Conservation (phyloP, 176 grass and related monocot species). For the Aegilops longissima region DNA sequence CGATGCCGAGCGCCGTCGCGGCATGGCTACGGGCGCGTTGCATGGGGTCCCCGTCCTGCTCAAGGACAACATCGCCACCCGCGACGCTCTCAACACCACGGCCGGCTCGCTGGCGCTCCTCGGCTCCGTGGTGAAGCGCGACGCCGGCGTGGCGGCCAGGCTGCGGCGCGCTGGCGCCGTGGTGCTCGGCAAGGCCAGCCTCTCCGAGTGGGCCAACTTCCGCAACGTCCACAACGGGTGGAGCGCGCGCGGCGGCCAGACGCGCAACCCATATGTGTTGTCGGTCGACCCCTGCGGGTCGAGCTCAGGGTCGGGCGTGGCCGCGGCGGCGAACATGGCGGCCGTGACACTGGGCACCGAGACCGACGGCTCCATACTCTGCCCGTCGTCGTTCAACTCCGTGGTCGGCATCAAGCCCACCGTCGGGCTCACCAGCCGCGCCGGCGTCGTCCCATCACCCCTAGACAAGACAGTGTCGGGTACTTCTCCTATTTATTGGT, state of each 20-base stretch:
- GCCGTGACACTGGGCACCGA: conserved; percentile 60
- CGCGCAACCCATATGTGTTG: conserved; percentile 54
- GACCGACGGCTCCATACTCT: conserved; percentile 57
- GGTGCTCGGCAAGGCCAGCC: conserved; percentile 63
- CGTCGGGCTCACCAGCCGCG: conserved; percentile 49
- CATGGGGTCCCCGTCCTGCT: conserved; percentile 61
- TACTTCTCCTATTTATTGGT: not conserved
- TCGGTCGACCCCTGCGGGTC: conserved; percentile 34
- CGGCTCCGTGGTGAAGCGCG: conserved; percentile 38
- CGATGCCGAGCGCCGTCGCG: conserved; percentile 7
- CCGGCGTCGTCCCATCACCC: conserved; percentile 43
- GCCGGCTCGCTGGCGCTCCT: conserved; percentile 68
- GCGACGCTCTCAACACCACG: conserved; percentile 59
- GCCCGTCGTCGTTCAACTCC: conserved; percentile 35
- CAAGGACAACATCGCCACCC: conserved; percentile 62
- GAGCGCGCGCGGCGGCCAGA: conserved; percentile 53
- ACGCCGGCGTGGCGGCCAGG: conserved; percentile 50
- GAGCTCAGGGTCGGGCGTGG: conserved; percentile 42
- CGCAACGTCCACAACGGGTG: conserved; percentile 22
- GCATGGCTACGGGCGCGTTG: not conserved
- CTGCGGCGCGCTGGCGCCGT: conserved; percentile 52
- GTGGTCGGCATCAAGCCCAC: conserved; percentile 66
- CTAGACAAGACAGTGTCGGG: conserved; percentile 49
- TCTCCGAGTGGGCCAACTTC: conserved; percentile 58
- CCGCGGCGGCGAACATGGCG: conserved; percentile 52